These are phyloP conservation scores for Candida boidinii DNA, from an alignment of 805 yeast species.

Conservation along the genomic window DNA sequence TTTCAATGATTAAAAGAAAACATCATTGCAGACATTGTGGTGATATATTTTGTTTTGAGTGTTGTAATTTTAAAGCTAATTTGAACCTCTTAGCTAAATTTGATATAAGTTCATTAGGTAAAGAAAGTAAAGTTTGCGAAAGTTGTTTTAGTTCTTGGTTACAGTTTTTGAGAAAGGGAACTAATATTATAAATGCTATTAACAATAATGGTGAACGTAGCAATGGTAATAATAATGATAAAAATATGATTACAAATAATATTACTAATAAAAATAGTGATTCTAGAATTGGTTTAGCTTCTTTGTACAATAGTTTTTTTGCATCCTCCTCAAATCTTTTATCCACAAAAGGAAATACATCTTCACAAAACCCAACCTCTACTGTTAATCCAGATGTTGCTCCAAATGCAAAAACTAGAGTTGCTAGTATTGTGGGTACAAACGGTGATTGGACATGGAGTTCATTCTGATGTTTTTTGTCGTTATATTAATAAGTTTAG, in stretches of 20 bases:
- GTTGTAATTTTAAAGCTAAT: slow-evolving; percentile 21
- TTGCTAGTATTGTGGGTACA: slow-evolving; percentile 14
- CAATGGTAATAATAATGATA: slow-evolving; percentile 6
- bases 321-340: too few relatives aligned
- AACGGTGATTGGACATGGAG: slow-evolving; percentile 47
- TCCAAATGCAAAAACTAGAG: too few relatives aligned
- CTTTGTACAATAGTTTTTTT: too few relatives aligned
- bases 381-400: slow-evolving; percentile 26
- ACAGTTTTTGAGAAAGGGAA: slow-evolving; percentile 14
- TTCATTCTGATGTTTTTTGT: slow-evolving; percentile 27
- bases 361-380: too few relatives aligned
- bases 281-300: too few relatives aligned
- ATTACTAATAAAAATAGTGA: too few relatives aligned
- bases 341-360: too few relatives aligned
- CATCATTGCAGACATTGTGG: slow-evolving; percentile 51
- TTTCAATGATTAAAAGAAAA: slow-evolving; percentile 24
- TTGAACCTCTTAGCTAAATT: slow-evolving; percentile 27
- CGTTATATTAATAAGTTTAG: too few relatives aligned
- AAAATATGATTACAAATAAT: not conserved
- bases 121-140: slow-evolving; percentile 21
- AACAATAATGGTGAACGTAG: slow-evolving; percentile 1
- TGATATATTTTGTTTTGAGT: slow-evolving; percentile 31
- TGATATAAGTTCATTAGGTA: slow-evolving; percentile 15
- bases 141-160: slow-evolving; percentile 18
- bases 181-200: not conserved